These are phyloP conservation scores for Willaertia magna DNA, from an alignment of 208 protist genomes.

Conservation along the genomic window DNA sequence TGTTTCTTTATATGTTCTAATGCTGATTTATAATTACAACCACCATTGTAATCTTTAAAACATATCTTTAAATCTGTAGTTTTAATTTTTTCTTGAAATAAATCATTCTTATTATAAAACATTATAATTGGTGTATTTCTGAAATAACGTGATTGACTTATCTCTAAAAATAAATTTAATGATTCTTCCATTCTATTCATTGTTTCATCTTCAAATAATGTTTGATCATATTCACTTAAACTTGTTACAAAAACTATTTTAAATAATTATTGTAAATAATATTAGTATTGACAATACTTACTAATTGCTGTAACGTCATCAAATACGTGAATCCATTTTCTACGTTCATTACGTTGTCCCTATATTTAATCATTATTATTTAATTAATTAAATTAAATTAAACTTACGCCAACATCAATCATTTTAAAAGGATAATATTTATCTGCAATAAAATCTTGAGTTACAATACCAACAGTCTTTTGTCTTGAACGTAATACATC, in stretches of 20 bases:
- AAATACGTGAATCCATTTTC: conserved; percentile 24
- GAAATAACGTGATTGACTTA: conserved; percentile 52
- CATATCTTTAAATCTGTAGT: conserved; percentile 30
- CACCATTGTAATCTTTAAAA: conserved; percentile 19
- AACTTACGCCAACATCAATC: conserved; percentile 27
- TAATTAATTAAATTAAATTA: too few relatives aligned
- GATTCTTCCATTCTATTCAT: conserved; percentile 59
- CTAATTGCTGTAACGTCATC: conserved; percentile 25
- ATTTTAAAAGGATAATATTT: conserved; percentile 21
- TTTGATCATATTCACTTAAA: conserved; percentile 53
- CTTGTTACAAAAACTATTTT: conserved; percentile 50
- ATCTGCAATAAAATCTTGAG: background rate
- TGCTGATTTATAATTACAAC: conserved; percentile 2
- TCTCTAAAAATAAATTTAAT: conserved; percentile 53
- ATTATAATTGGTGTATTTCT: conserved; percentile 49
- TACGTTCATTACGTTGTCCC: conserved; percentile 26
- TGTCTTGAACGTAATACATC: conserved; percentile 13
- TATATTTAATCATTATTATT: too few relatives aligned
- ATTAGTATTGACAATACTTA: conserved; percentile 14
- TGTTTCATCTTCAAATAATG: conserved; percentile 48
- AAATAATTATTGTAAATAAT: conserved; percentile 61
- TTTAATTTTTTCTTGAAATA: conserved; percentile 58
- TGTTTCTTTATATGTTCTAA: conserved; percentile 5
- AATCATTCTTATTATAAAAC: conserved; percentile 66
- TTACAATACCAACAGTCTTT: conserved; percentile 17